A percentile compares a stretch with the other conserved stretches of the same genome.
phyloP scores from a whole-genome alignment of 2,329 filamentous ascomycete species.

The Fusarium scirpi region DNA sequence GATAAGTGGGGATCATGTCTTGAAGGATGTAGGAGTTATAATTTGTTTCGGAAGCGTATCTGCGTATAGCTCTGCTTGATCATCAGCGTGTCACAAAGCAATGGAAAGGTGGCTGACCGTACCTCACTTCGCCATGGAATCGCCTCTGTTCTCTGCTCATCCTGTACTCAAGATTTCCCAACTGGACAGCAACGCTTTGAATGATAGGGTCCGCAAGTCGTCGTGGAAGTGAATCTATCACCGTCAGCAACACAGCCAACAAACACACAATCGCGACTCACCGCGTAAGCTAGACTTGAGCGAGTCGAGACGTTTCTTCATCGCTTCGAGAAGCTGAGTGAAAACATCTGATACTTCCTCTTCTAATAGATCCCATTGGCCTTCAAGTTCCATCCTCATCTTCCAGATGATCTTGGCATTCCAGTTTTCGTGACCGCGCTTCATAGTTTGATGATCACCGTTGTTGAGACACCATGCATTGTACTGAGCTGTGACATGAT shows the following conservation, averaged over 20 bases:
- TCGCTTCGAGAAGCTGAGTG: background rate
- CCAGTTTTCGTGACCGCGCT: slow-evolving; percentile 44
- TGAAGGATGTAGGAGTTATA: slow-evolving; percentile 29
- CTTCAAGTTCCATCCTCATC: slow-evolving; percentile 48
- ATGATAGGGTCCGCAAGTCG: background rate
- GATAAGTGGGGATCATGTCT: slow-evolving; percentile 26
- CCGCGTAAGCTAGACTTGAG: background rate
- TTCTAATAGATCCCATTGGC: slow-evolving; percentile 47
- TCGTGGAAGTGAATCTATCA: background rate
- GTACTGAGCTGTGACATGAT: slow-evolving; percentile 43
- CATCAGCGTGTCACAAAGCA: background rate
- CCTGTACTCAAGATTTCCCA: slow-evolving; percentile 7
- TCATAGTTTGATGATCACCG: slow-evolving; percentile 43
- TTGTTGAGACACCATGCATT: slow-evolving; percentile 49
- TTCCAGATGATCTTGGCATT: slow-evolving; percentile 51
- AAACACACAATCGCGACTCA: background rate
- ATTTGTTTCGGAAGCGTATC: slow-evolving; percentile 29
- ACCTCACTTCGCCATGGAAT: slow-evolving; percentile 18
- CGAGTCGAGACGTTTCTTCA: background rate
- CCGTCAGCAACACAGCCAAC: background rate
- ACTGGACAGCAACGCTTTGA: background rate
- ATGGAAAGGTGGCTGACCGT: background rate
- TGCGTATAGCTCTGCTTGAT: slow-evolving; percentile 7
- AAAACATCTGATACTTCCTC: slow-evolving; percentile 41
- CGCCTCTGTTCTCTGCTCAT: slow-evolving; percentile 2